Evolutionary conservation across 2,329 filamentous ascomycete species (phyloP).

Genomic region (Scytalidium lignicola): DNA sequence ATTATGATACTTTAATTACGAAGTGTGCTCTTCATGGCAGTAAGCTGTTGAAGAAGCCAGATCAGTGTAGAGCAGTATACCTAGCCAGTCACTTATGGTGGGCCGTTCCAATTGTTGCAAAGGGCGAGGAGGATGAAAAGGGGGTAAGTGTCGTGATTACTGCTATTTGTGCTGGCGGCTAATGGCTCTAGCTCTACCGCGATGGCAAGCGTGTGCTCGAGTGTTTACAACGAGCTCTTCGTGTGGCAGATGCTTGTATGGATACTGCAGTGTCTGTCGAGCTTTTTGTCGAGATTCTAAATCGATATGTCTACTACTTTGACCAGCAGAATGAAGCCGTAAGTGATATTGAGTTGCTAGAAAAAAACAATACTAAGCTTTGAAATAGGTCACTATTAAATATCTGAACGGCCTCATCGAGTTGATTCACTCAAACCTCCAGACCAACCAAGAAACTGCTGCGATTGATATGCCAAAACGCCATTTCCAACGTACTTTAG

Average conservation of each 20-base stretch:
- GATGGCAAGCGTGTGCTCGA: conserved; percentile 96
- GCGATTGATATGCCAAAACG: conserved; percentile 84
- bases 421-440: conserved; percentile 93
- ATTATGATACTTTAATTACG: conserved; percentile 97
- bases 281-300: conserved; percentile 96
- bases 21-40: conserved; percentile 96
- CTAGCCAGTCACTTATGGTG: conserved; percentile 97
- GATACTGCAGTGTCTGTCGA: conserved; percentile 96
- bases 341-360: conserved; percentile 26
- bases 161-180: conserved; percentile 11
- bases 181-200: conserved; percentile 69
- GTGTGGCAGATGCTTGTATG: conserved; percentile 98
- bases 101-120: conserved; percentile 76
- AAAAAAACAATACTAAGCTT: conserved; percentile 9
- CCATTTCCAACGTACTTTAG: conserved; percentile 91
- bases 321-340: conserved; percentile 97
- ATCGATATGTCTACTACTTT: conserved; percentile 98
- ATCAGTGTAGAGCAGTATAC: conserved; percentile 95
- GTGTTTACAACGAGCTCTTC: conserved; percentile 88
- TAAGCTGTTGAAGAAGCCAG: conserved; percentile 94
- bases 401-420: conserved; percentile 98
- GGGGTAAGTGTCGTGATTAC: conserved; percentile 50
- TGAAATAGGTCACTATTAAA: conserved; percentile 73
- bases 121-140: conserved; percentile 75
- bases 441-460: conserved; percentile 74